Conservation (phyloP, 805 yeast species). For the Cyberlindnera euphorbiae region DNA sequence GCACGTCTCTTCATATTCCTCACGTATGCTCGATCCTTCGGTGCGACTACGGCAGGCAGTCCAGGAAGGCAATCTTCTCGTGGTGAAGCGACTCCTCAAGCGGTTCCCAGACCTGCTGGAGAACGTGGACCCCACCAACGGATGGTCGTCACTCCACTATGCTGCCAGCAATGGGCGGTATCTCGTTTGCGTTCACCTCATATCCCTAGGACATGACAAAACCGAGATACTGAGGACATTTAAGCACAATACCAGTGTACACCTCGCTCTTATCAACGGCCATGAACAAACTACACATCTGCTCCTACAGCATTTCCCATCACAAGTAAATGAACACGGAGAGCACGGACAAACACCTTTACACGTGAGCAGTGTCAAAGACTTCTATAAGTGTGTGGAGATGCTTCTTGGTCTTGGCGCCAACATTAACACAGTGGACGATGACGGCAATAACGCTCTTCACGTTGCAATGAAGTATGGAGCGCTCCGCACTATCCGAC, state of each 20-base stretch:
- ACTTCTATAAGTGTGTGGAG: conserved; percentile 58
- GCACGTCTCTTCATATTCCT: too few species aligned
- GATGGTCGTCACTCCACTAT: conserved; percentile 82
- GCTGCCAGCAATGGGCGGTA: conserved; percentile 73
- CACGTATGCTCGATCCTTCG: conserved; percentile 65
- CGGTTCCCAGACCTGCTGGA: conserved; percentile 66
- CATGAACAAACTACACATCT: conserved; percentile 72
- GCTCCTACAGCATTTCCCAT: conserved; percentile 59
- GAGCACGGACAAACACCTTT: conserved; percentile 53
- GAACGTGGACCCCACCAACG: conserved; percentile 63
- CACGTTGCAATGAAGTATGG: conserved; percentile 80
- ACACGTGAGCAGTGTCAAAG: conserved; percentile 61
- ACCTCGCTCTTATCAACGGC: conserved; percentile 58
- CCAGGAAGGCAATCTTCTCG: conserved; percentile 52
- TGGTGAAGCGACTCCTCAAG: conserved; percentile 59
- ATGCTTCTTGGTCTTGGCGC: conserved; percentile 72
- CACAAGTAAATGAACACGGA: conserved; percentile 45
- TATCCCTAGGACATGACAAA: conserved; percentile 52
- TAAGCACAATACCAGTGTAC: conserved; percentile 61
- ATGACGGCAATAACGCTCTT: conserved; percentile 74
- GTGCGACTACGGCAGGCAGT: conserved; percentile 66
- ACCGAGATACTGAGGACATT: conserved; percentile 48
- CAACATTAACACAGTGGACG: conserved; percentile 65
- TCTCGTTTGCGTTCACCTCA: conserved; percentile 55
- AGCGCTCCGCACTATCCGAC: conserved; percentile 47